Conservation (phyloP, 129 eudicot genomes). For the Chrysanthemum makinoi region DNA sequence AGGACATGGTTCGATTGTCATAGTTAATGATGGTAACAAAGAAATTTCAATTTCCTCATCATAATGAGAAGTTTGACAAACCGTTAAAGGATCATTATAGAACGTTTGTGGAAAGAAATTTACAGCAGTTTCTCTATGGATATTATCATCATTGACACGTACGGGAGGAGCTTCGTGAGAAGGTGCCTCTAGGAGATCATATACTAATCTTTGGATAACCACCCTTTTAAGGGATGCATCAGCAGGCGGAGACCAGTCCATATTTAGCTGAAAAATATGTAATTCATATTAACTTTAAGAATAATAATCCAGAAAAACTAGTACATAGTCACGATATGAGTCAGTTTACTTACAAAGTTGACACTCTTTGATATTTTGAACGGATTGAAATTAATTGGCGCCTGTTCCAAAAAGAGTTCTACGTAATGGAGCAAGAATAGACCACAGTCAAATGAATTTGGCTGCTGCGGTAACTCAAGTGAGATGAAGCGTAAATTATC, state of each 20-base stretch:
- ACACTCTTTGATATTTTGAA: constrained; percentile 49
- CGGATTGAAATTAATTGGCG: constrained; percentile 62
- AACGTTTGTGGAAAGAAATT: constrained; percentile 36
- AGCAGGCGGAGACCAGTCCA: constrained; percentile 71
- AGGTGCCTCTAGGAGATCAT: constrained; percentile 50
- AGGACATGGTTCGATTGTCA: constrained; percentile 30
- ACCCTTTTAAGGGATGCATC: constrained; percentile 76
- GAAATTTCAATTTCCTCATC: constrained; percentile 47
- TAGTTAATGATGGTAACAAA: constrained; percentile 45
- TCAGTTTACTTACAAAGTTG: constrained; percentile 61
- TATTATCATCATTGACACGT: constrained; percentile 27
- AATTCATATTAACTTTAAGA: not conserved
- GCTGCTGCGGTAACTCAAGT: constrained; percentile 85
- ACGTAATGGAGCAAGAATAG: constrained; percentile 50
- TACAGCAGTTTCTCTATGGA: constrained; percentile 30
- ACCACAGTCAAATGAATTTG: constrained; percentile 55
- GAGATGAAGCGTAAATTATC: too few species aligned
- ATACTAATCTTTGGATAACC: constrained; percentile 28
- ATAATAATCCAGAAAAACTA: not conserved
- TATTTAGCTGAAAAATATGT: constrained; percentile 51
- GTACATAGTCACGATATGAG: not conserved
- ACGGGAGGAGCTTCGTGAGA: constrained; percentile 36
- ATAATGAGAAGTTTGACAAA: constrained; percentile 32
- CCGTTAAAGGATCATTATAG: constrained; percentile 30
- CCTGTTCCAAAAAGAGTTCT: constrained; percentile 72